Evolutionary conservation across 192 early-diverging fungal species (phyloP), one percentile per base, ranked within the genome.

Genomic region (Thoreauomyces humboldtii): DNA sequence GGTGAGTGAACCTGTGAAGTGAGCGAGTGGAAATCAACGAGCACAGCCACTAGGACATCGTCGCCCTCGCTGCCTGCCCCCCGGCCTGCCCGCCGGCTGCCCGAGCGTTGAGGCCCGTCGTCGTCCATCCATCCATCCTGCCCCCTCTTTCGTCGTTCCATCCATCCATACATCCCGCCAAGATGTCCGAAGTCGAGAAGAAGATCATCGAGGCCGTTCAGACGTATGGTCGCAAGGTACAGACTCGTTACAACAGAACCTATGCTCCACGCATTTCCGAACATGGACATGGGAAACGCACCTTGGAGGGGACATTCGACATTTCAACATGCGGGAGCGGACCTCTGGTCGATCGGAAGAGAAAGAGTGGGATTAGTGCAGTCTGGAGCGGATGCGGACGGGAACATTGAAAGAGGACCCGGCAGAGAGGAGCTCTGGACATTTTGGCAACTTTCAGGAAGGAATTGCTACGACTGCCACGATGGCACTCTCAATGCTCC

Each of bases 191-290:
- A 22, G 36, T 7, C 14, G 32, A 50, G 17, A 62, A 52, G 33
- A 75, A 61, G 69, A 75, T 63, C 63, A 78, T 81, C 63, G 82
- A 87, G 73, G 83, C 86, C 61, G 89, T 91, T 55, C 89, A 91
- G 71, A 86, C 83, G 52, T 91, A 84, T 73, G 88, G 87, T 70
- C 84, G 87, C 71, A 91, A 91, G 79, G 86, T 87, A 51, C 47
- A n/a, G n/a, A n/a, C n/a, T n/a, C n/a, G n/a, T n/a, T n/a, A n/a
- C n/a, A n/a, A n/a, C n/a, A n/a, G n/a, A n/a, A n/a, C n/a, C n/a
- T n/a, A n/a, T n/a, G n/a, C n/a, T n/a, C n/a, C n/a, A n/a, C n/a
- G n/a, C n/a, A n/a, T n/a, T n/a, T n/a, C n/a, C n/a, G n/a, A n/a
- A n/a, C n/a, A n/a, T n/a, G n/a, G n/a, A n/a, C n/a, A n/a, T n/a